Base-by-base conservation (phyloP, 768 basidiomycete genomes). In the Coprinopsis sp. region DNA sequence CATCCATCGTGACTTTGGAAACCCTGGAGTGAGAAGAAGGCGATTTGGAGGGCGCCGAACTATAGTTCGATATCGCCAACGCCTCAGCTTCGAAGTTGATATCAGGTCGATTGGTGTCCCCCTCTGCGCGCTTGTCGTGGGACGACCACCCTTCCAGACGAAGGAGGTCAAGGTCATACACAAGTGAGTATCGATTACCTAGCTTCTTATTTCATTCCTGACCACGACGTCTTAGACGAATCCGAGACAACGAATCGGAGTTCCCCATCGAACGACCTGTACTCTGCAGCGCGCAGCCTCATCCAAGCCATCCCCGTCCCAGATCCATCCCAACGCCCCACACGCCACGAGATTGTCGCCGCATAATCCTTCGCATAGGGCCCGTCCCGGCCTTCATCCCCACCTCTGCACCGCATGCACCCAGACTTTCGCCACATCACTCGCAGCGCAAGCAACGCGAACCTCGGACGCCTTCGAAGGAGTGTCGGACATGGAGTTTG, bases 51-150 rank as follows among this genome's bases (percentile, higher is more conserved):
- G 1, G 98, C 95, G 0, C 96, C 95, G 2, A 98, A 99, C 62
- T 98, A 99, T 62, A 97, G 54, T 96, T 95, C 62, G 93, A 97
- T 62, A 91, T 87, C 21, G 90, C 84, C 14, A 94, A 92, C 53
- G 94, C 2, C 95, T 98, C 66, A 93, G 90, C 61, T 99, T 96
- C 55, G 96, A 99, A 68, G 95, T 97, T 23, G 95, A 99, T 62
- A 88, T 92, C 7, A 98, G 95, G 95, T 92, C 90, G 2, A 85
- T 95, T 39, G 95, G 95, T 12, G 95, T 99, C 44, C 97, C 97
- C 50, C 69, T 98, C 52, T 98, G 97, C 60, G 98, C 95, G 1
- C 81, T 97, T 42, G 72, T 95, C 25, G 76, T 97, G 25, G 96
- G 96, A 11, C 82, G 87, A n/a, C 95, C 95, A 1, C 95, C 95